Base-by-base conservation (phyloP, 2,329 filamentous ascomycete species). In the Lasiodiplodia theobromae region DNA sequence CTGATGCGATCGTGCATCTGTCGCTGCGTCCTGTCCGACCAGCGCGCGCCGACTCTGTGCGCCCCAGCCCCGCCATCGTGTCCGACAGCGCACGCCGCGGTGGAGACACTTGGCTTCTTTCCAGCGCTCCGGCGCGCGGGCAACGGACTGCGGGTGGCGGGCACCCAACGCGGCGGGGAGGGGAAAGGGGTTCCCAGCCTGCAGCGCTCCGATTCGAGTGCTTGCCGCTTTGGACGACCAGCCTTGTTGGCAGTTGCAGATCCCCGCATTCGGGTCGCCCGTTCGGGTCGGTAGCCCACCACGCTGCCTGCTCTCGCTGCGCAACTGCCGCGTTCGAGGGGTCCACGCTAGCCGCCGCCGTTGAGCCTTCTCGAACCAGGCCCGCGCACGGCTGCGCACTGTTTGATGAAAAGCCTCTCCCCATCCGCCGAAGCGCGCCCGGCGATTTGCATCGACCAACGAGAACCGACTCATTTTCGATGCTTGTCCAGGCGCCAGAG, bases 1-100 rank as follows among this genome's bases (percentile, higher is more conserved):
- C 57, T 25, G 58, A 63, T 63, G 58, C 58, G 58, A 63, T 63
- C 58, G 40, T 63, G 40, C 58, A 63, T 63, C 40, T 49, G 57
- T 49, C 38, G 23, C 57, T 21, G 23, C 38, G 38, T 62, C 57
- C 38, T 31, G 40, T 49, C 58, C 58, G 58, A 63, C 25, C 40
- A 21, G 44, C 44, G 51, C 23, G 18, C 21, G 54, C 25, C 53
- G 53, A 11, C 37, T 44, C 38, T 63, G 58, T 63, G 58, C 58
- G 40, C 58, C 58, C 58, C 40, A 63, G 58, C 58, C 58, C 58
- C 58, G 58, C 58, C 47, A 47, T 47, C 38, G 31, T 23, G 37
- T 37, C 34, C 31, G 38, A 60, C 57, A 38, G 57, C 57, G 38
- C 57, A 60, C 37, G 57, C 37, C n/a, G 5, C 37, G 57, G 34